Evolutionary conservation across 2,329 filamentous ascomycete genomes (phyloP).

Genomic region (Gnomoniopsis sp.): DNA sequence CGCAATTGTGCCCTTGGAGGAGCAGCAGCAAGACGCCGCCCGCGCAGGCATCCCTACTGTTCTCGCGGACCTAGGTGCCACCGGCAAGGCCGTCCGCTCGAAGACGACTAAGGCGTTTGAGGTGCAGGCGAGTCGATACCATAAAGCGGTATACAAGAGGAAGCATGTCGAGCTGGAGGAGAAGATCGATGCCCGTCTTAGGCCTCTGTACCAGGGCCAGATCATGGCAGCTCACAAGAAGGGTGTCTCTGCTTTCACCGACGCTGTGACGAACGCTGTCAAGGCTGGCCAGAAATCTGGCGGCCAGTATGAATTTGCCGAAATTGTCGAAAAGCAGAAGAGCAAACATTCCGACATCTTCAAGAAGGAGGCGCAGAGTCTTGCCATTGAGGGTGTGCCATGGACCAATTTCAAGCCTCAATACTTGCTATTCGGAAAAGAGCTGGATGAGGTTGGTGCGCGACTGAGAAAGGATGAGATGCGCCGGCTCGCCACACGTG

Average conservation of each 20-base stretch:
- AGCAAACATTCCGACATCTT: constrained; percentile 71
- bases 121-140: constrained; percentile 85
- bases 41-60: constrained; percentile 71
- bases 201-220: constrained; percentile 84
- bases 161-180: constrained; percentile 81
- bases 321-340: constrained; percentile 85
- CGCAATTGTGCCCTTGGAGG: constrained; percentile 78
- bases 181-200: constrained; percentile 86
- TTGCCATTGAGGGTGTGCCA: constrained; percentile 72
- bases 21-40: constrained; percentile 72
- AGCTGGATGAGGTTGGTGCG: constrained; percentile 83
- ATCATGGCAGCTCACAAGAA: constrained; percentile 84
- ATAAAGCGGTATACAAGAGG: constrained; percentile 88
- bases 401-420: constrained; percentile 90
- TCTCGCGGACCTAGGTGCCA: constrained; percentile 69
- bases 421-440: constrained; percentile 77
- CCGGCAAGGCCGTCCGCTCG: constrained; percentile 68
- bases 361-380: constrained; percentile 68
- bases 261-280: constrained; percentile 81
- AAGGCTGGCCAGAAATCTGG: constrained; percentile 93
- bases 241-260: constrained; percentile 78
- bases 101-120: constrained; percentile 83
- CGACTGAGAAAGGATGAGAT: constrained; percentile 92
- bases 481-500: constrained; percentile 82
- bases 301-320: constrained; percentile 87